Conservation (phyloP, 371 early-diverging fungal species). For the Mucor mucedo region DNA sequence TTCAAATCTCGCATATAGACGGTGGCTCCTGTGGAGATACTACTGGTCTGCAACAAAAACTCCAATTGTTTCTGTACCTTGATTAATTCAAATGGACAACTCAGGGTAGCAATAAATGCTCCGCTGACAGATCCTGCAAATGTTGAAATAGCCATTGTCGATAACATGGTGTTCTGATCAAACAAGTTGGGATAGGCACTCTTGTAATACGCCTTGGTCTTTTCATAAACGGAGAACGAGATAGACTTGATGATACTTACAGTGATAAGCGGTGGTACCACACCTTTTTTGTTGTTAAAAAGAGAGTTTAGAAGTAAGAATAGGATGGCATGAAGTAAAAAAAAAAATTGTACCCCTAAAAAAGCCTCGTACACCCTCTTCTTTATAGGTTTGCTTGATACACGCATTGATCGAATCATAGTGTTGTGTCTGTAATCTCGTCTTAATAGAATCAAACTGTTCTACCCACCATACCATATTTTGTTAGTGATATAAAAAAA, state of each 20-base stretch:
- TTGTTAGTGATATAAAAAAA: neutral
- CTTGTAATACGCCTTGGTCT: constrained; percentile 44
- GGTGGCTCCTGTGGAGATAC: constrained; percentile 53
- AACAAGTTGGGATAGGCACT: constrained; percentile 25
- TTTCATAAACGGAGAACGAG: constrained; percentile 79
- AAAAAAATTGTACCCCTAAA: constrained; percentile 59
- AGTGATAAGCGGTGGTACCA: constrained; percentile 76
- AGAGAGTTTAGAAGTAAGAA: no score
- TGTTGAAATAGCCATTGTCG: constrained; percentile 58
- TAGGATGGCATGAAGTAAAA: neutral
- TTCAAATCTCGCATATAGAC: constrained; percentile 28
- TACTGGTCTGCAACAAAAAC: constrained; percentile 61
- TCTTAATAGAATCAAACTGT: constrained; percentile 82
- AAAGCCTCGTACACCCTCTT: constrained; percentile 77
- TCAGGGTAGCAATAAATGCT: constrained; percentile 68
- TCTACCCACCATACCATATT: neutral
- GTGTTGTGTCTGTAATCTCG: constrained; percentile 80
- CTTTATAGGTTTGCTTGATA: constrained; percentile 66
- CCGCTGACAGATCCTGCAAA: constrained; percentile 70
- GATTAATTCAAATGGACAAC: constrained; percentile 81
- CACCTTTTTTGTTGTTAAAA: constrained; percentile 48
- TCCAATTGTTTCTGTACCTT: constrained; percentile 84
- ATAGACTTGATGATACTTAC: constrained; percentile 79
- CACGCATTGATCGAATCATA: constrained; percentile 74
- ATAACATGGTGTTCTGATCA: constrained; percentile 42